Evolutionary conservation across 2,329 filamentous ascomycete species (phyloP), one percentile per base, ranked within the genome.

Genomic region (Beauveria varroae): DNA sequence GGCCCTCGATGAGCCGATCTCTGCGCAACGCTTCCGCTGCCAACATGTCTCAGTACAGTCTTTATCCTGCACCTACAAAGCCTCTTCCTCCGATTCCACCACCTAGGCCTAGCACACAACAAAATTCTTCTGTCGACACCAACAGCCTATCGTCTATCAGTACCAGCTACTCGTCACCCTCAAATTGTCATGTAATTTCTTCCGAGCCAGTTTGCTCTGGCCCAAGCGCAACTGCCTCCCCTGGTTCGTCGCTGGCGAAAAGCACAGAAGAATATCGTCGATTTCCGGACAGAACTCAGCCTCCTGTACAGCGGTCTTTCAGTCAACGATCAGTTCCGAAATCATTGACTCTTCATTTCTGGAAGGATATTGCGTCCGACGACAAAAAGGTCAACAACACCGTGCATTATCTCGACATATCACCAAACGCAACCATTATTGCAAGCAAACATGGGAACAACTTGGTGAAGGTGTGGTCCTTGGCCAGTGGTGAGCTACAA

Each of bases 401-500:
- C 6, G 68, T 76, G 9, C 70, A 71, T 63, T 74, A 70, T 57
- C 66, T 76, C 30, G 74, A 77, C 63, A 67, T 74, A 5, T 75
- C 74, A 1, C 67, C 69, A 1, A 68, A 67, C 1, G 70, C 71
- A 0, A 67, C 70, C 5, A 70, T 70, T 10, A 65, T 77, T 2
- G 74, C 74, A 7, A 75, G 69, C 66, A 73, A 73, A 60, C 70
- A 73, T 43, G 71, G 71, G 30, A 72, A 97, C 72, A 88, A 89
- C 63, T 91, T 90, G 1, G 89, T 96, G 63, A 96, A 96, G 75
- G 90, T 97, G 60, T 97, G 92, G 88, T 91, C 90, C 9, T 80
- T 88, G 16, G 86, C 91, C 64, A 87, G 91, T 69, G 91, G 93
- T 26, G 89, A 93, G 66, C 86, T 91, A 0, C 83, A 91, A 63